Conservation (phyloP, 148 eudicot genomes). For the Vaccinium myrtillus region DNA sequence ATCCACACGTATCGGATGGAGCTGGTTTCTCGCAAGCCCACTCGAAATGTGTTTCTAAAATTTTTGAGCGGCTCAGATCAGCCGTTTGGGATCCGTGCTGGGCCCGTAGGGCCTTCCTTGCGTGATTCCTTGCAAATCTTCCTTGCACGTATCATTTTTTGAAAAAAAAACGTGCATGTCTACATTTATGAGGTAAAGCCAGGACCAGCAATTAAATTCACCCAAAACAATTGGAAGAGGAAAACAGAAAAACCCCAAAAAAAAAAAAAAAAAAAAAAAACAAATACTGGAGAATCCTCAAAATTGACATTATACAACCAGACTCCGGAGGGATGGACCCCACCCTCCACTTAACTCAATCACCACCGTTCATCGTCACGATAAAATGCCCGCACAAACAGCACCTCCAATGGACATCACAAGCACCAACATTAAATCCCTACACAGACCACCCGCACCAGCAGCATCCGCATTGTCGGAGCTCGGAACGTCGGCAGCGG, state of each 20-base stretch:
- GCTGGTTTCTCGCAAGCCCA: too few species aligned
- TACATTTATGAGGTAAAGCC: neutral
- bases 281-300: neutral
- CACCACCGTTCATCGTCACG: slow-evolving; percentile 20
- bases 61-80: too few species aligned
- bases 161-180: too few species aligned
- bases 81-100: too few species aligned
- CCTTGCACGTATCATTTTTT: too few species aligned
- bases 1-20: too few species aligned
- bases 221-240: neutral
- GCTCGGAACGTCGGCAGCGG: slow-evolving; percentile 29
- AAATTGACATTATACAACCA: slow-evolving; percentile 1
- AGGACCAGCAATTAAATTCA: neutral
- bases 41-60: too few species aligned
- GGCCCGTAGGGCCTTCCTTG: too few species aligned
- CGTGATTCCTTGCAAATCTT: too few species aligned
- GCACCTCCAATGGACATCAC: neutral
- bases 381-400: slow-evolving; percentile 15
- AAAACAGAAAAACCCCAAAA: neutral
- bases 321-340: neutral
- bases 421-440: slow-evolving; percentile 10
- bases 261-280: neutral
- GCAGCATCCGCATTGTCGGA: slow-evolving; percentile 23
- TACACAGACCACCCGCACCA: slow-evolving; percentile 19
- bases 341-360: neutral